Evolutionary conservation across 495 filamentous ascomycete genomes (phyloP).

Genomic region (Daldinia grandis): DNA sequence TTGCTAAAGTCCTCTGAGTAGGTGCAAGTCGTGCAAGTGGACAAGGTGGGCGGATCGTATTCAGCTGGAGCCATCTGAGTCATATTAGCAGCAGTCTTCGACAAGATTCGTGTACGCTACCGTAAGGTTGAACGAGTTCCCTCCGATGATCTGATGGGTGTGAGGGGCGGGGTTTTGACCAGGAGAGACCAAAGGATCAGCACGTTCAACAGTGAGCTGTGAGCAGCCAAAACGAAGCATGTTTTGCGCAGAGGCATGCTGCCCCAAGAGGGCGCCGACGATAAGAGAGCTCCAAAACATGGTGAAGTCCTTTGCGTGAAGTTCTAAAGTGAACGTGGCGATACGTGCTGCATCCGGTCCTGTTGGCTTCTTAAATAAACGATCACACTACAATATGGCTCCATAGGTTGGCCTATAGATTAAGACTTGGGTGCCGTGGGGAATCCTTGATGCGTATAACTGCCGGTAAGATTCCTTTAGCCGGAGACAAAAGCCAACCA

Average conservation of each 20-base stretch:
- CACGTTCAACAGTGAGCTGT: constrained; percentile 50
- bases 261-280: constrained; percentile 45
- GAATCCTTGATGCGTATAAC: constrained; percentile 19
- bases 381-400: not conserved
- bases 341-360: constrained; percentile 1
- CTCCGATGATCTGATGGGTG: constrained; percentile 51
- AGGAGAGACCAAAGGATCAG: constrained; percentile 52
- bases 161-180: constrained; percentile 50
- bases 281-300: constrained; percentile 41
- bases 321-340: constrained; percentile 12
- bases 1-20: constrained; percentile 52
- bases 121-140: constrained; percentile 51
- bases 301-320: constrained; percentile 20
- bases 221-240: constrained; percentile 54
- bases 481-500: constrained; percentile 23
- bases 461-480: constrained; percentile 30
- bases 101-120: constrained; percentile 15
- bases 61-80: constrained; percentile 48
- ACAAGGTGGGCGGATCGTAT: constrained; percentile 46
- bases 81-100: constrained; percentile 13
- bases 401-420: not conserved
- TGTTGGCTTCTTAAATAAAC: constrained; percentile 32
- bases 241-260: constrained; percentile 43
- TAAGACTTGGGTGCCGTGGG: constrained; percentile 16
- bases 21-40: constrained; percentile 51